Conservation (phyloP, 495 filamentous ascomycete species). For the Penicillium taxi region DNA sequence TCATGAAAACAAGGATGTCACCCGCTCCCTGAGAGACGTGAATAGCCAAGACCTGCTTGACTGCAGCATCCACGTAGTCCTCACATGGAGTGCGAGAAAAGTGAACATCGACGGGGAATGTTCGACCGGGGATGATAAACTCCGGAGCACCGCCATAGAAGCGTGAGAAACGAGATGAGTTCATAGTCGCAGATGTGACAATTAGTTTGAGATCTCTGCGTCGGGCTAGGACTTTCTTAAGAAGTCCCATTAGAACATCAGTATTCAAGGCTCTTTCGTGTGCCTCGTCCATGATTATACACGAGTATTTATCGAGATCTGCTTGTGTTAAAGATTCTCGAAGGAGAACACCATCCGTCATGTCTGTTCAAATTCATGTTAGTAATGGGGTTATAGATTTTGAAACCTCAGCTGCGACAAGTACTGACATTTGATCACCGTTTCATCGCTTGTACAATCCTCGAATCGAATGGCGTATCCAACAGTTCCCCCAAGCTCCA, state of each 20-base stretch:
- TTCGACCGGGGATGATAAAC: conserved; percentile 92
- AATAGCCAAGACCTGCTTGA: conserved; percentile 94
- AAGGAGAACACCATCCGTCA: conserved; percentile 96
- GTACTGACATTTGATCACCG: conserved; percentile 74
- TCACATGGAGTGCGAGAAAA: conserved; percentile 93
- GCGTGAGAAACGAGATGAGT: conserved; percentile 87
- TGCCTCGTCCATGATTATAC: conserved; percentile 99
- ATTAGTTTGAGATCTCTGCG: conserved; percentile 92
- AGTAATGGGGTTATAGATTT: conserved; percentile 4
- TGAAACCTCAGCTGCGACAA: background rate
- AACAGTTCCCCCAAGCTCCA: conserved; percentile 79
- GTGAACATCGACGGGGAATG: conserved; percentile 95
- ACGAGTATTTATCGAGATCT: conserved; percentile 94
- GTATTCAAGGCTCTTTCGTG: conserved; percentile 97
- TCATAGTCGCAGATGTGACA: conserved; percentile 98
- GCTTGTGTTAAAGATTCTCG: conserved; percentile 86
- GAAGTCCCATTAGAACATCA: conserved; percentile 92
- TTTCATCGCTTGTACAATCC: conserved; percentile 92
- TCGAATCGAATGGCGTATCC: conserved; percentile 99
- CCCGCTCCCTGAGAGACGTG: conserved; percentile 87
- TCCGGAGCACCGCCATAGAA: conserved; percentile 98
- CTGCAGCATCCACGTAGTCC: conserved; percentile 95
- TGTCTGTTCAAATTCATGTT: conserved; percentile 46
- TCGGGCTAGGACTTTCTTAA: conserved; percentile 91
- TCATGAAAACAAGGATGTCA: conserved; percentile 99